Conservation (phyloP, 805 yeast genomes). For the Metschnikowia aberdeeniae region DNA sequence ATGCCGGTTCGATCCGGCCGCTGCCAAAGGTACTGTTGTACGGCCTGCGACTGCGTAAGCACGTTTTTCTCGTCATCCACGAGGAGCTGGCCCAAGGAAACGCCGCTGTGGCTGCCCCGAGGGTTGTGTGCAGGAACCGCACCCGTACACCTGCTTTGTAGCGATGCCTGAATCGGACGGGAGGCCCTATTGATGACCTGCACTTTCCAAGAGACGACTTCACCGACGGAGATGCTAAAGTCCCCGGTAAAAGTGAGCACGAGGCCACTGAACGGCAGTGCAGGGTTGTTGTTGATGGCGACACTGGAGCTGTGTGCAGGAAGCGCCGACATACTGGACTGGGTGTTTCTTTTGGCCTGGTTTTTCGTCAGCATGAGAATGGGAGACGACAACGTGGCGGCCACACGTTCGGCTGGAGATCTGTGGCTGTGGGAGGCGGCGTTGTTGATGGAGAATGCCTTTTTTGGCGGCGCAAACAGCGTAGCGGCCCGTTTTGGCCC, state of each 20-base stretch:
- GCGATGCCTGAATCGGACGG: conserved; percentile 48
- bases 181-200: conserved; percentile 60
- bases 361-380: conserved; percentile 2
- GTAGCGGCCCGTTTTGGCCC: not conserved
- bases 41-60: conserved; percentile 22
- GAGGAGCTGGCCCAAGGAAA: not conserved
- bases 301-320: conserved; percentile 26
- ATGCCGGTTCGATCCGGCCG: conserved; percentile 52
- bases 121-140: not conserved
- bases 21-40: conserved; percentile 30
- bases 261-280: conserved; percentile 36
- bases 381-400: conserved; percentile 8
- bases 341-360: conserved; percentile 3
- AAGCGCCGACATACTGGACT: conserved; percentile 5
- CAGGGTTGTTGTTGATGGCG: conserved; percentile 26
- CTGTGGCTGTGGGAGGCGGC: conserved; percentile 10
- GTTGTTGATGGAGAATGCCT: conserved; percentile 22
- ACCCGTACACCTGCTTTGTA: conserved; percentile 26
- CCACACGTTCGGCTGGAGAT: not conserved
- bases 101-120: conserved; percentile 1
- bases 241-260: conserved; percentile 49
- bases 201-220: conserved; percentile 56
- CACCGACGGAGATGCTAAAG: conserved; percentile 56
- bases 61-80: conserved; percentile 7
- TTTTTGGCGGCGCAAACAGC: conserved; percentile 7